Evolutionary conservation across 768 basidiomycete genomes (phyloP).

Genomic region (Macrolepiota dolichaula): DNA sequence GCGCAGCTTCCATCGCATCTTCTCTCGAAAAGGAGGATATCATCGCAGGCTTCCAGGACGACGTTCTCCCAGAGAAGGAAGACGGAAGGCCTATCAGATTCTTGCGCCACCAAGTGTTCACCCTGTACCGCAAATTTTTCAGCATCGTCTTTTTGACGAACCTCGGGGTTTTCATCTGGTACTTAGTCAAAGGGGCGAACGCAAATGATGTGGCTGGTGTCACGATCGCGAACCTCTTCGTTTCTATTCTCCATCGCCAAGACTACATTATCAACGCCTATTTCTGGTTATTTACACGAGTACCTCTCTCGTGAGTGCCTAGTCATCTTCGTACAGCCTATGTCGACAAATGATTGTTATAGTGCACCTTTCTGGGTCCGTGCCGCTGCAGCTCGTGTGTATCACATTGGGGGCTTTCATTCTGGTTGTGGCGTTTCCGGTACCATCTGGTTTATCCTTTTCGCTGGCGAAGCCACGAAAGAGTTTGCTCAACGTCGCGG

Average conservation of each 20-base stretch:
- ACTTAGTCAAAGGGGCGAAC: conserved; percentile 31
- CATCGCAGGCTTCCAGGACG: conserved; percentile 2
- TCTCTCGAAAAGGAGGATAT: conserved; percentile 2
- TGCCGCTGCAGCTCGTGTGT: conserved; percentile 44
- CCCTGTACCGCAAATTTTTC: conserved; percentile 57
- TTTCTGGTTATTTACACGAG: conserved; percentile 48
- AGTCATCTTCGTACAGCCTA: background rate
- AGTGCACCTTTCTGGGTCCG: conserved; percentile 38
- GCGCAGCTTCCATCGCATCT: background rate
- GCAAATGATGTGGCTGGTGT: conserved; percentile 34
- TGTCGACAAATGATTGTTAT: background rate
- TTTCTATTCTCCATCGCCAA: conserved; percentile 44
- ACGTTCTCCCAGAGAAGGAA: conserved; percentile 1
- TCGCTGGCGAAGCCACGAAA: conserved; percentile 39
- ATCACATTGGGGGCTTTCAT: conserved; percentile 54
- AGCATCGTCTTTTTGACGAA: conserved; percentile 54
- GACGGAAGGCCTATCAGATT: background rate
- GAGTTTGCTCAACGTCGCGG: conserved; percentile 24
- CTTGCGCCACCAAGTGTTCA: conserved; percentile 51
- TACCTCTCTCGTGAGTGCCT: conserved; percentile 41
- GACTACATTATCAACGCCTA: conserved; percentile 58
- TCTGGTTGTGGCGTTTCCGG: conserved; percentile 51
- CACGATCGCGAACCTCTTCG: conserved; percentile 44
- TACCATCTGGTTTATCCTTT: conserved; percentile 49
- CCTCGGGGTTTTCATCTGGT: conserved; percentile 45